A percentile compares a stretch with the other conserved stretches of the same genome.
Conservation (phyloP, 2,329 filamentous ascomycete genomes). For the Neocatenulostroma microsporum region DNA sequence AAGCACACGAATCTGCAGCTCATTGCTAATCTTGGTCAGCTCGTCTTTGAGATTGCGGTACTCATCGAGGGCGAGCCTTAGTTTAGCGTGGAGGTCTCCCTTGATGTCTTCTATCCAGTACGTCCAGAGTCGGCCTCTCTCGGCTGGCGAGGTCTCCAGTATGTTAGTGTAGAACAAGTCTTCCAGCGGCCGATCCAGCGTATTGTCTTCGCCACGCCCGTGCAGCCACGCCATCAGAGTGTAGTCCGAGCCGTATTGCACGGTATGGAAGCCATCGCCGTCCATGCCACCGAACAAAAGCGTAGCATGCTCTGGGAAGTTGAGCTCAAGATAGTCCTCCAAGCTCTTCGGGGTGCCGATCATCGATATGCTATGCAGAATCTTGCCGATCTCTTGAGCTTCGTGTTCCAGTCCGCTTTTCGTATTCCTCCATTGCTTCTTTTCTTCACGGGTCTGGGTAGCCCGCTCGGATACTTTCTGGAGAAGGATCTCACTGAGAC, state of each 20-base stretch:
- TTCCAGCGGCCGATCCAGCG: neutral
- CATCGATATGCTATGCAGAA: conserved; percentile 9
- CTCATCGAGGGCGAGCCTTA: conserved; percentile 13
- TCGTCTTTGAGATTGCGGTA: conserved; percentile 13
- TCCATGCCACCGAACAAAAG: conserved; percentile 19
- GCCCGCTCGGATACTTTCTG: conserved; percentile 28
- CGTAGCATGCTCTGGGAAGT: conserved; percentile 12
- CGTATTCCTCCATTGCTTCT: conserved; percentile 23
- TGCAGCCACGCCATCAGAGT: conserved; percentile 8
- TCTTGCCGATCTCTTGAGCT: conserved; percentile 10
- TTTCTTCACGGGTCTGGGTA: conserved; percentile 35
- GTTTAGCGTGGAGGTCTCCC: conserved; percentile 9
- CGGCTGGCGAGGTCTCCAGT: neutral
- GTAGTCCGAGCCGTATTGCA: neutral
- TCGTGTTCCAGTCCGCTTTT: conserved; percentile 15
- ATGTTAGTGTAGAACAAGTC: conserved; percentile 4
- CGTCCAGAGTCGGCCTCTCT: conserved; percentile 8
- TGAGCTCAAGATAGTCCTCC: conserved; percentile 9
- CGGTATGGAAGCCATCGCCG: conserved; percentile 15
- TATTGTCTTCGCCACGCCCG: neutral
- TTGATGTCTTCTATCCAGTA: conserved; percentile 9
- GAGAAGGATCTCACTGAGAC: conserved; percentile 45
- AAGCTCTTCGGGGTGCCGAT: conserved; percentile 5
- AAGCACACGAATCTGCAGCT: conserved; percentile 33
- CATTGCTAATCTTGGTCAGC: conserved; percentile 26